Evolutionary conservation across 345 rosid genomes (phyloP).

Genomic region (Excoecaria agallocha): DNA sequence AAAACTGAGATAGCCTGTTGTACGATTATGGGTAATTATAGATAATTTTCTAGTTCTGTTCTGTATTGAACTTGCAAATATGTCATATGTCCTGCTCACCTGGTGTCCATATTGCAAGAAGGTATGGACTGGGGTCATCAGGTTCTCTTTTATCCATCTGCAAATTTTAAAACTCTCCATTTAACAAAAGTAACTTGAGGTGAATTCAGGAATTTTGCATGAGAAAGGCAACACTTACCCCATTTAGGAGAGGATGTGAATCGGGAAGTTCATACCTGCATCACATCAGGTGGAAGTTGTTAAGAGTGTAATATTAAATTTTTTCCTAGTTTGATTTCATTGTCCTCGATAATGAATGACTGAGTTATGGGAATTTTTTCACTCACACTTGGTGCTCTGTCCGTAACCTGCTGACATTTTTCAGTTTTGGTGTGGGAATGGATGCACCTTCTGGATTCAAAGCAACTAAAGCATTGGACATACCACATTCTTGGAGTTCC

Average conservation of each 20-base stretch:
- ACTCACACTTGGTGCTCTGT: constrained; percentile 99
- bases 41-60: neutral
- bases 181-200: neutral
- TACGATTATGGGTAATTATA: neutral
- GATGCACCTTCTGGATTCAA: constrained; percentile 58
- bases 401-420: constrained; percentile 73
- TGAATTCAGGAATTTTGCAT: neutral
- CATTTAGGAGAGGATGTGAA: constrained; percentile 74
- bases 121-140: constrained; percentile 81
- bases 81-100: constrained; percentile 39
- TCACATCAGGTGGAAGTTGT: constrained; percentile 24
- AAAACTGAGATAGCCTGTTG: neutral
- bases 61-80: neutral
- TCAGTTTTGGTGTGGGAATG: constrained; percentile 69
- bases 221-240: constrained; percentile 43
- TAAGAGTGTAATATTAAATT: neutral
- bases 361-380: constrained; percentile 20
- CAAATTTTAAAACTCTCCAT: constrained; percentile 13
- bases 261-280: constrained; percentile 90
- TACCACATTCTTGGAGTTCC: constrained; percentile 71
- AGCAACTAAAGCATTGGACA: constrained; percentile 86
- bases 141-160: constrained; percentile 79
- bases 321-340: neutral
- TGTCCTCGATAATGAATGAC: neutral
- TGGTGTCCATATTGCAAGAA: constrained; percentile 98